Evolutionary conservation across 2,329 filamentous ascomycete genomes (phyloP).

Genomic region (Botrytis squamosa): DNA sequence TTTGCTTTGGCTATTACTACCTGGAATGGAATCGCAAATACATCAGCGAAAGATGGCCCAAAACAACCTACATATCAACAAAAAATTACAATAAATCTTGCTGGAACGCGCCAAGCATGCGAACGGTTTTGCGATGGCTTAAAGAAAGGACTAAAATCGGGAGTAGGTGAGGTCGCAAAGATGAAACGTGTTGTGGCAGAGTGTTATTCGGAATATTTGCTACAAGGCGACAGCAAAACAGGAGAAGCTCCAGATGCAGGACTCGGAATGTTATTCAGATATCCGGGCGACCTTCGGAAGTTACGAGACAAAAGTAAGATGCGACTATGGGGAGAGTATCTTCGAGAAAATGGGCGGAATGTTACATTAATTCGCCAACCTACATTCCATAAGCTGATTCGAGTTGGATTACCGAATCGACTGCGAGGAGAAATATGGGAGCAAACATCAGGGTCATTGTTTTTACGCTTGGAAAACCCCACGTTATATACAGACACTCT

Average conservation of each 20-base stretch:
- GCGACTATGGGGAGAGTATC: slow-evolving; percentile 94
- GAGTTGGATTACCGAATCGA: slow-evolving; percentile 90
- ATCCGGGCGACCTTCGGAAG: slow-evolving; percentile 93
- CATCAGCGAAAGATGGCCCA: slow-evolving; percentile 46
- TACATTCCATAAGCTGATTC: slow-evolving; percentile 95
- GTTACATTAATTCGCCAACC: slow-evolving; percentile 89
- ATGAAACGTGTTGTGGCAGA: slow-evolving; percentile 76
- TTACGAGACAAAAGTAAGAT: slow-evolving; percentile 95
- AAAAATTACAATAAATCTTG: slow-evolving; percentile 87
- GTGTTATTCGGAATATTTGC: slow-evolving; percentile 87
- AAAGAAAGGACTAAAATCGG: slow-evolving; percentile 83
- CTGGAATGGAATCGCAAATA: slow-evolving; percentile 73
- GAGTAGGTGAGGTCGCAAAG: slow-evolving; percentile 83
- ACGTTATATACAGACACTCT: slow-evolving; percentile 82
- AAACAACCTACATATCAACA: slow-evolving; percentile 58
- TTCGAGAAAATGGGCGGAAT: slow-evolving; percentile 92
- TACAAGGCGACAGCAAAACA: slow-evolving; percentile 61
- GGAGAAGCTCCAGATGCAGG: slow-evolving; percentile 82
- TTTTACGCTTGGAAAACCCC: slow-evolving; percentile 81
- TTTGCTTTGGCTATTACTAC: slow-evolving; percentile 94
- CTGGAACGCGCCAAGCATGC: slow-evolving; percentile 82
- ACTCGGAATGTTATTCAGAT: slow-evolving; percentile 86
- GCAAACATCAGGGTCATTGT: slow-evolving; percentile 86
- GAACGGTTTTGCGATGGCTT: slow-evolving; percentile 95
- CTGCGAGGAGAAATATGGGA: slow-evolving; percentile 96